phyloP scores from a whole-genome alignment of 352 stramenopile species.

The Pythium aquatile region DNA sequence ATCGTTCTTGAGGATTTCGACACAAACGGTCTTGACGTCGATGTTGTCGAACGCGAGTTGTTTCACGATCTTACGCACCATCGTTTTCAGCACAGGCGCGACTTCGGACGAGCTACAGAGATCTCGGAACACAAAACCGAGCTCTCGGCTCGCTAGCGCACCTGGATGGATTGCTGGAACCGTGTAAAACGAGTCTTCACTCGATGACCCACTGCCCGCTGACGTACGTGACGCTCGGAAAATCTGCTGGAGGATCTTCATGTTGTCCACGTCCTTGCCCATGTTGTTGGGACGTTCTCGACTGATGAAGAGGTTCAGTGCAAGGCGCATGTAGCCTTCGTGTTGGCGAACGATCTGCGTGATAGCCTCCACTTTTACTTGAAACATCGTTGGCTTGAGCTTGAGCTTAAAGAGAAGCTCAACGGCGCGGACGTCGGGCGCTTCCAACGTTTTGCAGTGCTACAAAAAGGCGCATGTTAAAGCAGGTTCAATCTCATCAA shows the following conservation, averaged over 20 bases:
- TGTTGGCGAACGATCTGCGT: slow-evolving; percentile 77
- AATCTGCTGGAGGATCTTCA: slow-evolving; percentile 89
- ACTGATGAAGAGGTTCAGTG: slow-evolving; percentile 66
- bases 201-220: slow-evolving; percentile 7
- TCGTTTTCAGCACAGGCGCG: slow-evolving; percentile 78
- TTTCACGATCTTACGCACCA: slow-evolving; percentile 83
- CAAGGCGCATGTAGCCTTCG: slow-evolving; percentile 63
- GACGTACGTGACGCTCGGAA: slow-evolving; percentile 58
- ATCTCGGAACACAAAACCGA: slow-evolving; percentile 80
- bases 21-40: slow-evolving; percentile 77
- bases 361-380: slow-evolving; percentile 83
- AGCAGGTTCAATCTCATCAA: background rate
- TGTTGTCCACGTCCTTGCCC: slow-evolving; percentile 86
- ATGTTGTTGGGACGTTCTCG: slow-evolving; percentile 81
- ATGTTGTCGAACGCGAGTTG: slow-evolving; percentile 81
- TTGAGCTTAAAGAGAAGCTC: slow-evolving; percentile 82
- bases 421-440: slow-evolving; percentile 57
- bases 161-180: slow-evolving; percentile 51
- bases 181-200: slow-evolving; percentile 68
- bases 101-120: slow-evolving; percentile 73
- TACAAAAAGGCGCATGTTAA: slow-evolving; percentile 15
- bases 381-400: slow-evolving; percentile 87
- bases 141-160: slow-evolving; percentile 60
- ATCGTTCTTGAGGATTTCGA: slow-evolving; percentile 74
- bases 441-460: slow-evolving; percentile 59